Conservation (phyloP, 2,329 filamentous ascomycete species). For the Botrytis tulipae region DNA sequence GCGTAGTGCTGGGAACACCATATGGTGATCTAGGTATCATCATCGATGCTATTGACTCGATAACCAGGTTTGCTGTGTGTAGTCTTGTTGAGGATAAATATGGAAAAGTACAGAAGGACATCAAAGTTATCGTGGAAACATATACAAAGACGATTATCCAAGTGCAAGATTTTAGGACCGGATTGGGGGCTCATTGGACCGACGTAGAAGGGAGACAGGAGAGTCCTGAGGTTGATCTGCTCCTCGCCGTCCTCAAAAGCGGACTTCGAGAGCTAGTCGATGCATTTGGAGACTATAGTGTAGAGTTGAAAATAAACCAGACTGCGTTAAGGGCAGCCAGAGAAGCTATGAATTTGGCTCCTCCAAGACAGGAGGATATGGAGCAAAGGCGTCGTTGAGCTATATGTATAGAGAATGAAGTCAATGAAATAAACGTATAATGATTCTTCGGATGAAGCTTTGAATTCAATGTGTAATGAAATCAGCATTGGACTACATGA, state of each 20-base stretch:
- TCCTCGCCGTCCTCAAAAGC: conserved; percentile 62
- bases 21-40: conserved; percentile 68
- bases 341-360: conserved; percentile 48
- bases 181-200: conserved; percentile 71
- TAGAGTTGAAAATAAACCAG: conserved; percentile 65
- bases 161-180: conserved; percentile 64
- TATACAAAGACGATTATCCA: conserved; percentile 67
- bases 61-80: conserved; percentile 67
- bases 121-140: conserved; percentile 70
- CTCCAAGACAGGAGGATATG: conserved; percentile 10
- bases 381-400: conserved; percentile 16
- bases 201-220: conserved; percentile 58
- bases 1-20: conserved; percentile 70
- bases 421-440: conserved; percentile 11
- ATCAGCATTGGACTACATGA: neutral
- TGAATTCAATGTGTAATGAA: neutral
- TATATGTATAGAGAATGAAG: neutral
- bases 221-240: conserved; percentile 66
- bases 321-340: conserved; percentile 72
- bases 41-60: conserved; percentile 67
- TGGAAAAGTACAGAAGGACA: conserved; percentile 81
- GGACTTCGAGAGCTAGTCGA: conserved; percentile 64
- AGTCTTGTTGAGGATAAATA: conserved; percentile 79
- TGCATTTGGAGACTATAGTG: conserved; percentile 72
- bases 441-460: neutral